A percentile compares a stretch with the other conserved stretches of the same genome.
These are phyloP conservation scores for Sonneratia caseolaris DNA, from an alignment of 345 rosid genomes.

Conservation along the genomic window DNA sequence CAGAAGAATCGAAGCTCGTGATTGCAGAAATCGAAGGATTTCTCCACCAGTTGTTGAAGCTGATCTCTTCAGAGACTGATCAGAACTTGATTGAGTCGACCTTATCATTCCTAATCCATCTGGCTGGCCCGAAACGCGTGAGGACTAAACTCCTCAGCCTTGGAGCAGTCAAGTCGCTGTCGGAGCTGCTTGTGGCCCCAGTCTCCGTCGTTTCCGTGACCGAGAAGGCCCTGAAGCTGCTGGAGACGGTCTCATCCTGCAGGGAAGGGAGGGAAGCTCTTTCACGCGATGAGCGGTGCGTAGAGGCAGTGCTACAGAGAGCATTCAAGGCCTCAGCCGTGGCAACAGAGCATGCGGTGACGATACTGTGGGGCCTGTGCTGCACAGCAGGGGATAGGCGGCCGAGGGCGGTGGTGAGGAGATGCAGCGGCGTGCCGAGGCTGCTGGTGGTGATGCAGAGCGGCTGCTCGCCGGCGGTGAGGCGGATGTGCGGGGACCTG, in stretches of 20 bases:
- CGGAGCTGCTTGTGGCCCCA: conserved; percentile 36
- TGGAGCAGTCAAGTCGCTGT: conserved; percentile 25
- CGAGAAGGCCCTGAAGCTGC: conserved; percentile 63
- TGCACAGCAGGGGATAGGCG: conserved; percentile 43
- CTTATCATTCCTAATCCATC: conserved; percentile 43
- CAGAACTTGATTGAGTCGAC: conserved; percentile 39
- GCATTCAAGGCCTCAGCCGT: conserved; percentile 55
- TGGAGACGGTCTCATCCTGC: conserved; percentile 46
- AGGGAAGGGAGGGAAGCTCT: conserved; percentile 62
- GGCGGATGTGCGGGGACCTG: conserved; percentile 68
- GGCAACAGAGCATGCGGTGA: conserved; percentile 83
- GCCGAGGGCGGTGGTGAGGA: conserved; percentile 55
- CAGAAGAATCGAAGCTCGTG: conserved; percentile 37
- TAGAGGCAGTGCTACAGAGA: conserved; percentile 57
- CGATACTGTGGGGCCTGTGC: conserved; percentile 69
- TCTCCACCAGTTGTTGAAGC: conserved; percentile 31
- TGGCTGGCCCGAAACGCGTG: conserved; percentile 44
- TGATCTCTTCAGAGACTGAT: conserved; percentile 31
- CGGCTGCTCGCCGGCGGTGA: conserved; percentile 54
- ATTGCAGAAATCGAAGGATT: conserved; percentile 53
- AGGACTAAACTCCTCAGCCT: conserved; percentile 33
- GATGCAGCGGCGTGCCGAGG: conserved; percentile 61
- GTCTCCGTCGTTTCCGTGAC: conserved; percentile 21
- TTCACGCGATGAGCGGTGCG: conserved; percentile 27
- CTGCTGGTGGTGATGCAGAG: conserved; percentile 79